These are phyloP conservation scores for Barbarea vulgaris DNA, from an alignment of 345 rosid species.

Conservation along the genomic window DNA sequence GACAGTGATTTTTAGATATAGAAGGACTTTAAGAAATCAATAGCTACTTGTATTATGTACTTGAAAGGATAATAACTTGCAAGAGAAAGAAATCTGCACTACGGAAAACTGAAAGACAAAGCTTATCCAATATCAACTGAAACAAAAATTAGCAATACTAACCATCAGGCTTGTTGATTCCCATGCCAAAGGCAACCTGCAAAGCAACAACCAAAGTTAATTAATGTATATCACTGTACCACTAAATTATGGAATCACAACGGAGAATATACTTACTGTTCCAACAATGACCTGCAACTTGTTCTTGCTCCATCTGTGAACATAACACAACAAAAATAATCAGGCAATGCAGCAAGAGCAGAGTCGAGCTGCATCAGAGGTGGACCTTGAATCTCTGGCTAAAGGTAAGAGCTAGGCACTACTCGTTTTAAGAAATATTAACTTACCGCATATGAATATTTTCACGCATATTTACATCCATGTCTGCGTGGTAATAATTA, in stretches of 20 bases:
- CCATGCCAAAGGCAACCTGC: slow-evolving; percentile 99
- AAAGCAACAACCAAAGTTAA: slow-evolving; percentile 29
- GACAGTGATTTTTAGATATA: neutral
- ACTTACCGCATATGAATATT: slow-evolving; percentile 78
- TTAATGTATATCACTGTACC: slow-evolving; percentile 1
- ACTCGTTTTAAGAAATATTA: neutral
- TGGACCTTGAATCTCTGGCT: neutral
- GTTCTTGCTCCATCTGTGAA: slow-evolving; percentile 86
- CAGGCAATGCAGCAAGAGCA: slow-evolving; percentile 10
- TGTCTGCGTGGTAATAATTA: slow-evolving; percentile 89
- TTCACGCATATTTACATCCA: slow-evolving; percentile 86
- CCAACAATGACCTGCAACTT: slow-evolving; percentile 97
- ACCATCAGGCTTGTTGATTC: slow-evolving; percentile 99
- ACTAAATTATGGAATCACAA: slow-evolving; percentile 13
- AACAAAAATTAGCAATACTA: slow-evolving; percentile 39
- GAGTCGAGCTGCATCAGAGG: neutral
- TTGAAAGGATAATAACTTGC: neutral
- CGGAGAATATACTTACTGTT: slow-evolving; percentile 60
- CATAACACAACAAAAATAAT: slow-evolving; percentile 22
- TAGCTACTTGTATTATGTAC: neutral
- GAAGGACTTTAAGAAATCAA: neutral
- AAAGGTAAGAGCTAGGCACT: neutral
- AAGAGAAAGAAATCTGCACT: neutral
- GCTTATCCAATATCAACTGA: slow-evolving; percentile 4
- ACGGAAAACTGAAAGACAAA: neutral